These are phyloP conservation scores for Nepenthes alata DNA, from an alignment of 179 eudicot genomes.

Conservation along the genomic window DNA sequence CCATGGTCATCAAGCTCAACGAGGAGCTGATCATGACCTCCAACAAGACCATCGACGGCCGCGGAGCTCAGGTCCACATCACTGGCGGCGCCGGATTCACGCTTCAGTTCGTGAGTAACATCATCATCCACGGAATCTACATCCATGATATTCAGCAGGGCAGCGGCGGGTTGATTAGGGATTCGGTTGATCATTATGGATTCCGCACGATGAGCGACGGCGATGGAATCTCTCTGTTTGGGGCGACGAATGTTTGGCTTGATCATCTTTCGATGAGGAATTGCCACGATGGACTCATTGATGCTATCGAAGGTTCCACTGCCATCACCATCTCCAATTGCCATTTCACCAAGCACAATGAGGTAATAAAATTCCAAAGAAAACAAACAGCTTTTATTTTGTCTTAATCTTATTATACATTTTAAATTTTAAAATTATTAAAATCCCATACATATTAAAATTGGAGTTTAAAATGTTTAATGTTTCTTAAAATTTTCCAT, in stretches of 20 bases:
- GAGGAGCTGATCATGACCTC: constrained; percentile 38
- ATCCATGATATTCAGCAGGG: constrained; percentile 33
- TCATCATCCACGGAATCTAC: constrained; percentile 31
- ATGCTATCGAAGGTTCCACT: constrained; percentile 33
- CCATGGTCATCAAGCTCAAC: constrained; percentile 32
- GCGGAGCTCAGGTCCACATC: constrained; percentile 42
- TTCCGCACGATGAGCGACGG: constrained; percentile 33
- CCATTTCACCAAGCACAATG: constrained; percentile 41
- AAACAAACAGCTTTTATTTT: not conserved
- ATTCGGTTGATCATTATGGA: constrained; percentile 29
- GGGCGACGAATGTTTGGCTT: constrained; percentile 40
- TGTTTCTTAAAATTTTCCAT: not conserved
- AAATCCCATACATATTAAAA: too few species aligned
- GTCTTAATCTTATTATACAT: not conserved
- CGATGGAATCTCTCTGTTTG: constrained; percentile 38
- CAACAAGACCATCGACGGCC: constrained; percentile 50
- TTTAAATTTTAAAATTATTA: too few species aligned
- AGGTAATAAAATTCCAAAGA: constrained; percentile 15
- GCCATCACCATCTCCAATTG: constrained; percentile 48
- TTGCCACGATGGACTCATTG: constrained; percentile 42
- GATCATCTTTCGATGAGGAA: constrained; percentile 47
- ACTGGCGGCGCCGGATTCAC: constrained; percentile 37
- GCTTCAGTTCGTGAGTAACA: constrained; percentile 36
- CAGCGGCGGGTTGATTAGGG: constrained; percentile 36
- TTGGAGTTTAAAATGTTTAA: not conserved